These are phyloP conservation scores for Leccinum pellstonianum DNA, from an alignment of 768 basidiomycete genomes.

Conservation along the genomic window DNA sequence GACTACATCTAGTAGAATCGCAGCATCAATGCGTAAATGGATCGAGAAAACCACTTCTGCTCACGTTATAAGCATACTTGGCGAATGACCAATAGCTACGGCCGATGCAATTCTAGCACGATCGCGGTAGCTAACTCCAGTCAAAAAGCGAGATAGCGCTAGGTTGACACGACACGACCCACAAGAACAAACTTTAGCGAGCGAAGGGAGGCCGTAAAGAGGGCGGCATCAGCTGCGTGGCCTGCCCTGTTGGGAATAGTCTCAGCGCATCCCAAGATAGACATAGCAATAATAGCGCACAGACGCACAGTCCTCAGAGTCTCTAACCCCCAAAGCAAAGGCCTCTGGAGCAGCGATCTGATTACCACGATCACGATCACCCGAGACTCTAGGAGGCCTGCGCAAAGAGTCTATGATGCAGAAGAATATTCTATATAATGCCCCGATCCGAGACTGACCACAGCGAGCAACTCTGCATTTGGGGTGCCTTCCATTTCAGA, in stretches of 20 bases:
- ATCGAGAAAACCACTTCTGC: slow-evolving; percentile 7
- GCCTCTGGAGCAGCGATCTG: background rate
- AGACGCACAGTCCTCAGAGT: background rate
- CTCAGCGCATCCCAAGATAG: slow-evolving; percentile 16
- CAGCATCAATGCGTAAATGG: slow-evolving; percentile 7
- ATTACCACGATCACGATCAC: slow-evolving; percentile 10
- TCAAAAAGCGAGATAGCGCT: slow-evolving; percentile 18
- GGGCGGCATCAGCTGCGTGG: slow-evolving; percentile 37
- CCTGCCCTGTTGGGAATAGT: slow-evolving; percentile 17
- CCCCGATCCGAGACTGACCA: slow-evolving; percentile 11
- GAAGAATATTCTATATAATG: slow-evolving; percentile 20
- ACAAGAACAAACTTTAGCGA: slow-evolving; percentile 12
- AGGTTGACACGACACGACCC: slow-evolving; percentile 8
- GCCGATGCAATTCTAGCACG: slow-evolving; percentile 6
- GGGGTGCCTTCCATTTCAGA: slow-evolving; percentile 34
- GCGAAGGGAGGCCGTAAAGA: slow-evolving; percentile 27
- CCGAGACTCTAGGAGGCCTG: background rate
- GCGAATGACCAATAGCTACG: slow-evolving; percentile 13
- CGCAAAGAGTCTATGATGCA: slow-evolving; percentile 16
- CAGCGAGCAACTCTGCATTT: slow-evolving; percentile 12
- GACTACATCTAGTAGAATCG: slow-evolving; percentile 6
- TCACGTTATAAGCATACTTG: slow-evolving; percentile 17
- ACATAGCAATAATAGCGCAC: slow-evolving; percentile 16
- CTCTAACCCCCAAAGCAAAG: slow-evolving; percentile 2
- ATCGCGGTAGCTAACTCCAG: slow-evolving; percentile 15